Percentiles rank a stretch among this genome's conserved stretches.
Conservation (phyloP, 331 rosid species). For the Phaseolus coccineus region DNA sequence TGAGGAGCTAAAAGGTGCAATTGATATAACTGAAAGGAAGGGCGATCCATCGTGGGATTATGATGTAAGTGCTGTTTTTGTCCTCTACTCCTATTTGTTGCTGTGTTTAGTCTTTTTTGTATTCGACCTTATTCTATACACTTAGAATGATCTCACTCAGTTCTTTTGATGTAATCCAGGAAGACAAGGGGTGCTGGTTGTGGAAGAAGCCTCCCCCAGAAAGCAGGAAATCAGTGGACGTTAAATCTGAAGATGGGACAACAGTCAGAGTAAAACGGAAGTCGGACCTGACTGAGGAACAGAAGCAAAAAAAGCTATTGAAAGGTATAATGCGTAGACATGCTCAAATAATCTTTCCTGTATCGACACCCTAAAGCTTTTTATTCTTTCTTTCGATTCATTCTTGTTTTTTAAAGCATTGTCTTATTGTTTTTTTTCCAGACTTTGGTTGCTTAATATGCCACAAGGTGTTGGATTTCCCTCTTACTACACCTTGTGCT, state of each 20-base stretch:
- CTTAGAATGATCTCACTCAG: neutral
- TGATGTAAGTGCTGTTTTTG: constrained; percentile 53
- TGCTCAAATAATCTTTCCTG: neutral
- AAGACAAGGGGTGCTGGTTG: constrained; percentile 58
- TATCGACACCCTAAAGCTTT: no score
- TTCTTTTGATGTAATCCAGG: constrained; percentile 49
- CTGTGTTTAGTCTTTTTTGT: neutral
- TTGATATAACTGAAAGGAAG: constrained; percentile 59
- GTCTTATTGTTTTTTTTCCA: constrained; percentile 36
- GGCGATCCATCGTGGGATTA: constrained; percentile 69
- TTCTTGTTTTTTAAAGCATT: neutral
- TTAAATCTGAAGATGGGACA: constrained; percentile 29
- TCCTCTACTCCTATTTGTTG: neutral
- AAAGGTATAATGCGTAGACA: constrained; percentile 47
- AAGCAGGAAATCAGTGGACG: constrained; percentile 44
- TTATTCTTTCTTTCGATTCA: neutral
- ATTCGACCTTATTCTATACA: no score
- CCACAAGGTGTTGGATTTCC: constrained; percentile 54
- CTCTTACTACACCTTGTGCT: constrained; percentile 76
- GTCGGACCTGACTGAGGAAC: neutral
- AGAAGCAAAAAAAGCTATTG: constrained; percentile 49
- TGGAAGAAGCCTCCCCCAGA: constrained; percentile 64
- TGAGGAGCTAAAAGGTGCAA: constrained; percentile 60
- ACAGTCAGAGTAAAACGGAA: constrained; percentile 35
- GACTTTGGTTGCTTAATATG: constrained; percentile 72